Base-by-base conservation (phyloP, 106 monocot species). In the Dioscorea zingiberensis region DNA sequence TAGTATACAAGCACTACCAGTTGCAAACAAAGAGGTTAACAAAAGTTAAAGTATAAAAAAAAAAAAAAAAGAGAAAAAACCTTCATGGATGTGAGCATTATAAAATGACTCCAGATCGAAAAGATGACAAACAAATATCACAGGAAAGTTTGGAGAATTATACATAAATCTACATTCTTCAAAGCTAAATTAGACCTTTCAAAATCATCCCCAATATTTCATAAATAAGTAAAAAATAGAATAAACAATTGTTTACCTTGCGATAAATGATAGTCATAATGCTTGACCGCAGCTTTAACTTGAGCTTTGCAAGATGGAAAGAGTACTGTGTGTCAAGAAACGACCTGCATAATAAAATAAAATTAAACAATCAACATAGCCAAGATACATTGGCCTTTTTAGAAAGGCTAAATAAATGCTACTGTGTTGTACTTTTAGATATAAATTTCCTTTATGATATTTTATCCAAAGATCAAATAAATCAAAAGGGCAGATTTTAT, bases 321-420 rank as follows among this genome's bases (percentile, higher is more conserved):
- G 78, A 72, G 62, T 97, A 97, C 24, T 97, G 95, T 30, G 91
- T 97, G 69, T 97, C 95, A 25, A 97, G 66, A 77, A 97, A 88
- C 8, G 91, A 91, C 83, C 95, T 97, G 80, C 38, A 47, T 28
- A 27, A 54, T 1, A 60, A 30, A 7, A 44, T 6, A 13, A 16
- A 18, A 9, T 24, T 25, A 7, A 48, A 21, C 17, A 9, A 32
- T n/a, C 6, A 48, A 21, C 10, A 16, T 25, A 27, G 48, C 6
- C 12, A 4, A 62, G 22, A 38, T 38, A 38, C 10, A 38, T 38
- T 38, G 38, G 38, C 6, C 38, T 38, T 38, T 38, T 38, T 38
- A 10, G 38, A 38, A 38, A 38, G 38, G 38, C 4, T 30, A 3
- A 3, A 30, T 30, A 30, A 30, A 30, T 3, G 30, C 30, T 3